Evolutionary conservation across 2,329 filamentous ascomycete species (phyloP).

Genomic region (Fusarium veterinarium): DNA sequence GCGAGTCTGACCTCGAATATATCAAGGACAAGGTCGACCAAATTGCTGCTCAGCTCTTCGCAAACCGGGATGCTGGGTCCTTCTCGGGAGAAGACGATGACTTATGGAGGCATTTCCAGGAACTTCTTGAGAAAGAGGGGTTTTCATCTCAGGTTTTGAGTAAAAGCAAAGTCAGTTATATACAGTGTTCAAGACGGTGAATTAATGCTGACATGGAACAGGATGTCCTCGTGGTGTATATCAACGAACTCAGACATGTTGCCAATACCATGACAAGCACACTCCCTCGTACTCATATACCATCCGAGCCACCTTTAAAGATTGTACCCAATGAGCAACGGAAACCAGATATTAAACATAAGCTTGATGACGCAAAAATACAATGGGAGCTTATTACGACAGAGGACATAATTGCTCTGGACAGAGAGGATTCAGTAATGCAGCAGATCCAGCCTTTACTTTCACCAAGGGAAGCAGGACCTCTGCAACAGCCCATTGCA

Average conservation of each 20-base stretch:
- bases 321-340: too few relatives aligned
- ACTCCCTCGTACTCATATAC: rapidly evolving
- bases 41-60: background rate
- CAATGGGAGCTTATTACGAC: background rate
- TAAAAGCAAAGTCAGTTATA: background rate
- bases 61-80: background rate
- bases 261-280: background rate
- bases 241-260: background rate
- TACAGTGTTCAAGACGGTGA: rapidly evolving
- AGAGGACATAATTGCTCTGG: background rate
- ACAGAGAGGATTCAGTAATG: background rate
- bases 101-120: background rate
- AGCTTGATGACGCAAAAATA: too few relatives aligned
- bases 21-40: background rate
- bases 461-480: rapidly evolving
- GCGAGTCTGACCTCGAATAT: background rate
- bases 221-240: background rate
- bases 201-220: background rate
- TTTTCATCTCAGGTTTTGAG: background rate
- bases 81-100: background rate
- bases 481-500: background rate
- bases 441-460: background rate
- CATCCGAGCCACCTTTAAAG: too few relatives aligned
- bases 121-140: background rate
- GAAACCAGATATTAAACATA: too few relatives aligned